Evolutionary conservation across 805 yeast genomes (phyloP).

Genomic region (Starmerella vaccinii): DNA sequence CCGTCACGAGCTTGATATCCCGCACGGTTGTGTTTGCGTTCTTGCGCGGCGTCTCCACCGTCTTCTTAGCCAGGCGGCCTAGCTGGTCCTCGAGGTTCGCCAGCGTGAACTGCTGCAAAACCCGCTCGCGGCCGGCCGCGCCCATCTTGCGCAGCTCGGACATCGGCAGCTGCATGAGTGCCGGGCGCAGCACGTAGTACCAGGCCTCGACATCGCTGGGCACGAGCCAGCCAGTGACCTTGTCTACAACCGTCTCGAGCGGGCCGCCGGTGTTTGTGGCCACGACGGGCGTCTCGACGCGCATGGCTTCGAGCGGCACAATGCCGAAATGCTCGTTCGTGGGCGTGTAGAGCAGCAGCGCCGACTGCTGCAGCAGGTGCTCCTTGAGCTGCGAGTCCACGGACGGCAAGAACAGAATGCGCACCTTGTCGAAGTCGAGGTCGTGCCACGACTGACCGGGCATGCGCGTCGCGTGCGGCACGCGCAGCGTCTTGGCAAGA

Average conservation of each 20-base stretch:
- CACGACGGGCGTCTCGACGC: slow-evolving; percentile 67
- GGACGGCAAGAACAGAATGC: slow-evolving; percentile 71
- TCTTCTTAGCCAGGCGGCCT: slow-evolving; percentile 21
- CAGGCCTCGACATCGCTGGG: slow-evolving; percentile 29
- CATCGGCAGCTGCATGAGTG: slow-evolving; percentile 20
- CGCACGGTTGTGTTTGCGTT: slow-evolving; percentile 12
- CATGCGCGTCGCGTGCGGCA: slow-evolving; percentile 39
- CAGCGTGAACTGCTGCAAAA: slow-evolving; percentile 28
- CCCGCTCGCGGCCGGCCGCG: slow-evolving; percentile 28
- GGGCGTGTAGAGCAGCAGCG: slow-evolving; percentile 75
- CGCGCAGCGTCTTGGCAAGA: slow-evolving; percentile 38
- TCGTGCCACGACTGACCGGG: slow-evolving; percentile 23
- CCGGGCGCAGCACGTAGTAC: slow-evolving; percentile 30
- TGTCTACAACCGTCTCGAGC: slow-evolving; percentile 55
- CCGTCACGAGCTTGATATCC: slow-evolving; percentile 11
- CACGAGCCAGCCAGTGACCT: slow-evolving; percentile 35
- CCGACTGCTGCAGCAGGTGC: slow-evolving; percentile 46
- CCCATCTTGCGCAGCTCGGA: slow-evolving; percentile 28
- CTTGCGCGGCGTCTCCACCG: slow-evolving; percentile 20
- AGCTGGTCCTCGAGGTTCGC: slow-evolving; percentile 28
- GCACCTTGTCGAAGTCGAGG: slow-evolving; percentile 27
- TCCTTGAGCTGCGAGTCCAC: slow-evolving; percentile 57
- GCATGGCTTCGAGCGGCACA: slow-evolving; percentile 94
- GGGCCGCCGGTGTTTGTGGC: slow-evolving; percentile 93
- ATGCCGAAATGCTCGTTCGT: slow-evolving; percentile 91